Base-by-base conservation (phyloP, 768 basidiomycete species). In the Pisolithus tinctorius region DNA sequence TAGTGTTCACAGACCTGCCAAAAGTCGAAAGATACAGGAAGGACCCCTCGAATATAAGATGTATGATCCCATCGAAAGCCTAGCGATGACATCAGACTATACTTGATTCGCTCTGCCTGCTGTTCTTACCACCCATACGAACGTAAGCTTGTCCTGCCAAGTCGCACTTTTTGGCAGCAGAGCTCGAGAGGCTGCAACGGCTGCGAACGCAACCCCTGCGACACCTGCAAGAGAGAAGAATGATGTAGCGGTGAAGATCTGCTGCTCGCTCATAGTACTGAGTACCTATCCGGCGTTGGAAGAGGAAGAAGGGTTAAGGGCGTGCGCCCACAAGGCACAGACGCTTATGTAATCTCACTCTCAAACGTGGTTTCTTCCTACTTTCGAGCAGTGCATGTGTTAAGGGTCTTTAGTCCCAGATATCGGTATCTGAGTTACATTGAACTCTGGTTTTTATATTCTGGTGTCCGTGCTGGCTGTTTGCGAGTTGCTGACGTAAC, bases 31-130 rank as follows among this genome's bases (percentile, higher is more conserved):
- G 72, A 67, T 82, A 89, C 31, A 92, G 73, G 73, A 88, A 92
- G 4, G 88, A 82, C 8, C 86, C 89, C 62, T 92, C 89, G 51
- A 88, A 81, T 0, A 73, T 72, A 64, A 88, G 86, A 63, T 91
- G 89, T 52, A 87, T 87, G 63, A 88, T 71, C 4, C 80, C 87
- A 63, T 91, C 88, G 58, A 91, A 91, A 20, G 84, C 77, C 87
- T 88, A 57, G 31, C 27, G 13, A 25, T 20, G 14, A 25, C 17
- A 36, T 45, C 46, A 26, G 47, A 30, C 14, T 42, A 54, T 36
- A 17, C 48, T 38, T 4, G 30, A 14, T 26, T 14, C 17, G 2
- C 13, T 10, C 36, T 13, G 34, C 9, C 11, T 14, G 26, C 4
- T 14, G 4, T 71, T 13, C 78, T 60, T 58, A 87, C 86, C 58